A percentile compares a stretch with the other conserved stretches of the same genome.
These are phyloP conservation scores for Russula earlei DNA, from an alignment of 768 basidiomycete genomes.

Conservation along the genomic window DNA sequence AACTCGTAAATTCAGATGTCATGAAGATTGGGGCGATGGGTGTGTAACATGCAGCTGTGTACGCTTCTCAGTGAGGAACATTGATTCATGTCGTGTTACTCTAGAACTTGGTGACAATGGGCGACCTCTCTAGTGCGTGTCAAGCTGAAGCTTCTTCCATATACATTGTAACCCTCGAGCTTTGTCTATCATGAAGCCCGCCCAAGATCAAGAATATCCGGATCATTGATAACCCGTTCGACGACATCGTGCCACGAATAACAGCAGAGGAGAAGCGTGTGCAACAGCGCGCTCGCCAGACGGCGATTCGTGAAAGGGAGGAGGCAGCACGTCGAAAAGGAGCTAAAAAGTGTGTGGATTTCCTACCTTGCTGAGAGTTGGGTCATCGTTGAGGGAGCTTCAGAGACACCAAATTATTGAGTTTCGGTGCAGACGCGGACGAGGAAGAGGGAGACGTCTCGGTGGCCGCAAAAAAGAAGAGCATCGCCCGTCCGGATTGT, in stretches of 20 bases:
- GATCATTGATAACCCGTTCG: conserved; percentile 89
- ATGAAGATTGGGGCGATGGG: conserved; percentile 88
- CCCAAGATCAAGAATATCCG: conserved; percentile 82
- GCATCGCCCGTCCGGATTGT: conserved; percentile 80
- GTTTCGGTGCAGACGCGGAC: conserved; percentile 73
- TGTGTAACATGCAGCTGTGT: conserved; percentile 28
- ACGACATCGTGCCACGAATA: conserved; percentile 91
- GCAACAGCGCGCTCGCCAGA: conserved; percentile 74
- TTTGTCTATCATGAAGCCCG: conserved; percentile 42
- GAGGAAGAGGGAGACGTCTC: conserved; percentile 51
- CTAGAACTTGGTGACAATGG: conserved; percentile 66
- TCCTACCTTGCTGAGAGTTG: neutral
- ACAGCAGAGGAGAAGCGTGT: conserved; percentile 85
- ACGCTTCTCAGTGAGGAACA: neutral
- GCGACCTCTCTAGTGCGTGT: conserved; percentile 67
- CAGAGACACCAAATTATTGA: conserved; percentile 84
- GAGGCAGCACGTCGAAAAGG: conserved; percentile 61
- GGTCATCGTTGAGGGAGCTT: neutral
- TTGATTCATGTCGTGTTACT: conserved; percentile 7
- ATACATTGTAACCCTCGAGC: neutral
- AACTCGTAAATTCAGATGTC: conserved; percentile 46
- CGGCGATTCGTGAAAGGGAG: conserved; percentile 69
- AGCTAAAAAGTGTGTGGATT: conserved; percentile 60
- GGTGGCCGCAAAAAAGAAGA: conserved; percentile 60
- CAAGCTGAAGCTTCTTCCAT: neutral